Evolutionary conservation across 1,139 yeast genomes (phyloP), one percentile per base, ranked within the genome.

Genomic region (Geotrichum siamense): DNA sequence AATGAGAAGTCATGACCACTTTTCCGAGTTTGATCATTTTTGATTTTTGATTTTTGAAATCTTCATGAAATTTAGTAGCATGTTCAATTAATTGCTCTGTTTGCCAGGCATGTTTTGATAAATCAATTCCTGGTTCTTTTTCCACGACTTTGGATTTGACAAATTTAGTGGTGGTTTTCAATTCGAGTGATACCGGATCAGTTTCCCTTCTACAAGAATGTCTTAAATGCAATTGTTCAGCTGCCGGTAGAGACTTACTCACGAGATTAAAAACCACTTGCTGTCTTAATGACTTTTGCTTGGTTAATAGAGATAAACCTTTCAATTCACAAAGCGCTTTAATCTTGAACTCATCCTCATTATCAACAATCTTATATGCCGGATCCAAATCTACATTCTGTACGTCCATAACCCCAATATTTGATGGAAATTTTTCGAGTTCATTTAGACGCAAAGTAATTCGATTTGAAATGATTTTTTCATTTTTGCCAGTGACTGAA

Each of bases 281-380:
- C 58, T 84, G 87, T 55, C 95, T 82, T 51, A 91, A 58, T 42
- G 82, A 79, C 59, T 89, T 89, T 59, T 91, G 99, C 55, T 84
- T 82, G 1, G 91, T 74, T 49, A 91, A 71, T 31, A 87, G 66
- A 50, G 86, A 78, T 53, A 91, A 71, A 1, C 87, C 71, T 62
- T 89, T 93, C 54, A 91, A 70, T 64, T 93, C 98, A 29, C 89
- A 71, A 34, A 93, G 67, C 2, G 87, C 80, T 50, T 70, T 70
- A 27, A 82, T 59, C 60, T 85, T 85, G 29, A 69, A 60, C 21
- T 50, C 54, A 48, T 67, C 70, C n/a, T 53, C 55, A 20, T 68
- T 69, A 50, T 76, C 78, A 34, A 65, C 55, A 20, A 69, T 57
- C 43, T 67, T 73, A 49, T 71, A 75, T 15, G 70, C 68, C 17